A percentile compares a stretch with the other conserved stretches of the same genome.
These are phyloP conservation scores for Scytalidium sp. DNA, from an alignment of 2,329 filamentous ascomycete genomes.

Conservation along the genomic window DNA sequence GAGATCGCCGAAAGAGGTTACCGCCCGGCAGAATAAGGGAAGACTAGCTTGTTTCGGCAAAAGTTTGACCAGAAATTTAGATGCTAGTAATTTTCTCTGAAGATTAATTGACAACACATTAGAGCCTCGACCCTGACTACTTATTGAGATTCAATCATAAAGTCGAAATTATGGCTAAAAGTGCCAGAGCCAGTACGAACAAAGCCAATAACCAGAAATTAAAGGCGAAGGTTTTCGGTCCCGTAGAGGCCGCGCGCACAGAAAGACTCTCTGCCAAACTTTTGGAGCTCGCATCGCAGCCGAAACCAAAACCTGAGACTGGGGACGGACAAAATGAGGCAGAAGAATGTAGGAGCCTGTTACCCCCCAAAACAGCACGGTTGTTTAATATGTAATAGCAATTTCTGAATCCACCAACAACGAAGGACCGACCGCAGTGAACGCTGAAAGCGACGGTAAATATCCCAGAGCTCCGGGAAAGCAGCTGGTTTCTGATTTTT, in stretches of 20 bases:
- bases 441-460: conserved; percentile 22
- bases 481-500: neutral
- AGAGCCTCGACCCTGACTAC: too few species aligned
- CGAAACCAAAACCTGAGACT: conserved; percentile 59
- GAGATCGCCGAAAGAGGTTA: neutral
- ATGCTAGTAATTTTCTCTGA: neutral
- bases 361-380: neutral
- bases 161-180: conserved; percentile 75
- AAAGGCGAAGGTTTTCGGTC: conserved; percentile 79
- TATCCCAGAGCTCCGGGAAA: neutral
- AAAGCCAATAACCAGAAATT: conserved; percentile 83
- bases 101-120: neutral
- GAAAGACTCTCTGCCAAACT: conserved; percentile 85
- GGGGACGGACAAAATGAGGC: conserved; percentile 47
- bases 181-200: conserved; percentile 70
- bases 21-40: neutral
- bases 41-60: neutral
- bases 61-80: neutral
- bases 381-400: neutral
- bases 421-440: conserved; percentile 9
- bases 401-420: conserved; percentile 4
- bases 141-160: conserved; percentile 8
- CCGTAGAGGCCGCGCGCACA: conserved; percentile 73
- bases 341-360: conserved; percentile 23
- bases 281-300: conserved; percentile 73